phyloP scores from a whole-genome alignment of 2,329 filamentous ascomycete genomes.

The Chaetomium strumarium region DNA sequence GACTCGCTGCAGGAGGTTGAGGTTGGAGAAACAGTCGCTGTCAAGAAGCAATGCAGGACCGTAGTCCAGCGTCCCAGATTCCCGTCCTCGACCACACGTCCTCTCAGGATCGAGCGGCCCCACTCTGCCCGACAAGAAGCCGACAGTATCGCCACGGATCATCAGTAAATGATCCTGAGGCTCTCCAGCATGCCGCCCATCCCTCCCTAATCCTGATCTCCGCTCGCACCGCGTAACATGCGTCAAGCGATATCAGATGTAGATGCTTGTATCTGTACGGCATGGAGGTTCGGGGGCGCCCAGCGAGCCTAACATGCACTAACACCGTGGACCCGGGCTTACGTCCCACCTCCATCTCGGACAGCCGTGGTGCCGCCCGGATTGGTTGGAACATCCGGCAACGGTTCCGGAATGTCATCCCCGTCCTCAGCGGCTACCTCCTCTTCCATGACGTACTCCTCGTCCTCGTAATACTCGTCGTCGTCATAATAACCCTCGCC shows the following conservation, averaged over 20 bases:
- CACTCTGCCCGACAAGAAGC: neutral
- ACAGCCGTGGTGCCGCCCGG: slow-evolving; percentile 7
- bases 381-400: neutral
- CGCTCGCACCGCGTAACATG: neutral
- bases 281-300: neutral
- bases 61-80: too few relatives aligned
- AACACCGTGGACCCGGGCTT: neutral
- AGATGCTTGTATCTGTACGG: slow-evolving; percentile 4
- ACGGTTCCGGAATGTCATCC: neutral
- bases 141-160: too few relatives aligned
- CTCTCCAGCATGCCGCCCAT: neutral
- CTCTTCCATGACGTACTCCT: slow-evolving; percentile 22
- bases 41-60: too few relatives aligned
- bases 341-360: slow-evolving; percentile 19
- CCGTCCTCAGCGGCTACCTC: slow-evolving; percentile 12
- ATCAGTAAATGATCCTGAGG: neutral
- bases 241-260: neutral
- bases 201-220: neutral
- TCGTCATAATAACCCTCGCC: slow-evolving; percentile 24
- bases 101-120: too few relatives aligned
- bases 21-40: too few relatives aligned
- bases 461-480: slow-evolving; percentile 25
- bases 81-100: too few relatives aligned
- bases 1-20: too few relatives aligned
- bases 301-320: neutral